Evolutionary conservation across 495 filamentous ascomycete species (phyloP).

Genomic region (Penicillium verhagenii): DNA sequence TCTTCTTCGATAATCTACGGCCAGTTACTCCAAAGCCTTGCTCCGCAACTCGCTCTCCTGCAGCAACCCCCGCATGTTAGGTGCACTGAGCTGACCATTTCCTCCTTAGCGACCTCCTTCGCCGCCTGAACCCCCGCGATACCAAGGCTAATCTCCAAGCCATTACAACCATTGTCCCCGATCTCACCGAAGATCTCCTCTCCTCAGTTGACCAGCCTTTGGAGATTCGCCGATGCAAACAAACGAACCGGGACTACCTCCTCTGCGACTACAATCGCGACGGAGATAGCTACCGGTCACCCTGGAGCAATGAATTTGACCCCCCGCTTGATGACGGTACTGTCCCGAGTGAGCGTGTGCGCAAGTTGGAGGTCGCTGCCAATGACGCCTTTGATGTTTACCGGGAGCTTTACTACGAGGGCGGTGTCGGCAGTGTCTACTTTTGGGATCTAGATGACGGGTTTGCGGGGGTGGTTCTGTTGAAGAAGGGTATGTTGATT

Average conservation of each 20-base stretch:
- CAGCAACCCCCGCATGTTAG: constrained; percentile 32
- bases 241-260: constrained; percentile 91
- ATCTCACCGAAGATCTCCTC: constrained; percentile 95
- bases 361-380: constrained; percentile 88
- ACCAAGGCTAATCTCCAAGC: constrained; percentile 80
- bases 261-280: constrained; percentile 99
- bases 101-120: constrained; percentile 83
- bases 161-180: constrained; percentile 81
- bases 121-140: constrained; percentile 90
- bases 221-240: constrained; percentile 76
- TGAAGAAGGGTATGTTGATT: constrained; percentile 81
- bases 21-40: no score
- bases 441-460: constrained; percentile 99
- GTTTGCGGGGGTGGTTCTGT: constrained; percentile 90
- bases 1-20: neutral
- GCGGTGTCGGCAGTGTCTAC: constrained; percentile 91
- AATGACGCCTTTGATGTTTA: constrained; percentile 98
- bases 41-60: constrained; percentile 13
- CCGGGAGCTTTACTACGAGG: constrained; percentile 96
- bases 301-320: constrained; percentile 98
- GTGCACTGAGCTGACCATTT: constrained; percentile 29
- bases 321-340: constrained; percentile 78
- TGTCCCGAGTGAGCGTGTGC: constrained; percentile 78
- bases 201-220: constrained; percentile 96
- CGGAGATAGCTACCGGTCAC: constrained; percentile 93